Evolutionary conservation across 1,284 basidiomycete species (phyloP).

Genomic region (Puccinia brachypodii): DNA sequence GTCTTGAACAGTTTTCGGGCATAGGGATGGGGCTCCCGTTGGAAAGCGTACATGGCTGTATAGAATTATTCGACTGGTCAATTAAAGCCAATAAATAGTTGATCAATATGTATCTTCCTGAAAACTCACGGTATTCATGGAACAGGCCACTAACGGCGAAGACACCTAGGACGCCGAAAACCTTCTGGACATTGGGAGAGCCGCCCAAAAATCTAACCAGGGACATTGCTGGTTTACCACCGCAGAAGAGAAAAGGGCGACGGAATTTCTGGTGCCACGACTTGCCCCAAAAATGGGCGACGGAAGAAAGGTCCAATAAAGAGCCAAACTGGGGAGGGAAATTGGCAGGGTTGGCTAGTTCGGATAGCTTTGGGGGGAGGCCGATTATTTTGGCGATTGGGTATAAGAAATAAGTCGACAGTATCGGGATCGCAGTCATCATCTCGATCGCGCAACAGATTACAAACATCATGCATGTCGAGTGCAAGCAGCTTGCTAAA

Average conservation of each 20-base stretch:
- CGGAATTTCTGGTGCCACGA: conserved; percentile 31
- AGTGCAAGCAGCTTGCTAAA: neutral
- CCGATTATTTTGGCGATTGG: neutral
- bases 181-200: neutral
- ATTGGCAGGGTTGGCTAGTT: neutral
- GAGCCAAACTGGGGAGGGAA: conserved; percentile 10
- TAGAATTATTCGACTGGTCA: neutral
- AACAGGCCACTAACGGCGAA: conserved; percentile 29
- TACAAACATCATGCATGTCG: neutral
- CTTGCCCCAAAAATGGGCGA: conserved; percentile 34
- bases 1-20: conserved; percentile 8
- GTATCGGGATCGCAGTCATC: neutral
- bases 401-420: neutral
- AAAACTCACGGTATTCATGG: conserved; percentile 36
- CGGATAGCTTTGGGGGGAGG: neutral
- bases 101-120: too few species aligned
- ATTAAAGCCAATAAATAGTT: too few species aligned
- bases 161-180: conserved; percentile 15
- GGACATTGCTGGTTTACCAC: conserved; percentile 9
- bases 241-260: conserved; percentile 21
- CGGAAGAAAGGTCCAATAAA: conserved; percentile 5
- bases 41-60: neutral
- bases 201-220: neutral
- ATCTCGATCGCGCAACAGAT: neutral
- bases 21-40: conserved; percentile 15